Base-by-base conservation (phyloP, 768 basidiomycete genomes). In the Thelephora ganbajun region DNA sequence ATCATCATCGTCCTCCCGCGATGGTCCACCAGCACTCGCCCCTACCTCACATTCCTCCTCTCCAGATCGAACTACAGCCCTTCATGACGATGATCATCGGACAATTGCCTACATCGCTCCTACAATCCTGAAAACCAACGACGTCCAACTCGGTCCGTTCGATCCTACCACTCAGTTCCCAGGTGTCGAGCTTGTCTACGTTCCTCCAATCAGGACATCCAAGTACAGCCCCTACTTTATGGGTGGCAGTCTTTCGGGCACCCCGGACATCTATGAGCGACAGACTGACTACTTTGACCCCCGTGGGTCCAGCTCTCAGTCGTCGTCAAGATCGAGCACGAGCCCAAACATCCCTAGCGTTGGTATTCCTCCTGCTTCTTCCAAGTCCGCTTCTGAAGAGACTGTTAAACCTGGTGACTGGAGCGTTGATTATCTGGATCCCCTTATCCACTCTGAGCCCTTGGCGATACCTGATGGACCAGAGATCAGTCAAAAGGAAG, bases 61-160 rank as follows among this genome's bases (percentile, higher is more conserved):
- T 47, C 55, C 2, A 59, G 64, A 0, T 59, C 61, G 16, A 52
- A 67, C 7, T 61, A 59, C 22, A 34, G 57, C 57, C 2, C 65
- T 66, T 2, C 45, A 57, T 39, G 66, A 72, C 48, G 61, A 70
- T 26, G 79, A 81, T 35, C 72, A 76, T 23, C 64, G 82, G 52
- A 83, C 83, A 9, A 85, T 84, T 47, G 79, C 80, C 11, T 71
- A 78, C 34, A 82, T 85, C 42, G 78, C 82, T 0, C 83, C 83
- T 4, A 93, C 96, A 4, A 74, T 87, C 42, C 71, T 98, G 53
- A 99, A 98, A 68, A 87, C 87, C 14, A 73, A 76, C 45, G 56
- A 62, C 44, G 51, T 56, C 6, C 42, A 37, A 9, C 44, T 49
- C 5, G 64, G 66, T 22, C 64, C 60, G 5, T 57, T 60, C 33